phyloP scores from a whole-genome alignment of 2,329 filamentous ascomycete species.

The Neophaeococcomyces aloes region DNA sequence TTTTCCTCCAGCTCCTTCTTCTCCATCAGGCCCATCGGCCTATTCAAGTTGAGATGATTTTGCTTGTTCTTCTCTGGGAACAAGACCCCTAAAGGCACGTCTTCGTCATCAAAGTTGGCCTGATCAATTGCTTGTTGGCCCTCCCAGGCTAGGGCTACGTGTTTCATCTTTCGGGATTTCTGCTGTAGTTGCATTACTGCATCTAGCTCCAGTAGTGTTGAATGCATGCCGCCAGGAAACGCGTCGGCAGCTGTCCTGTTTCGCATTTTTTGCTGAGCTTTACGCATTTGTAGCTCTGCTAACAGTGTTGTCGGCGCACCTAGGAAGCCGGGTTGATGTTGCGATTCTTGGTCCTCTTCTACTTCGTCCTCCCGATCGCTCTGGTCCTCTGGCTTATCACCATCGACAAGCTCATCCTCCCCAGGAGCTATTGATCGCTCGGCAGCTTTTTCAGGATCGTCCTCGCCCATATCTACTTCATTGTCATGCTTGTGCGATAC shows the following conservation, averaged over 20 bases:
- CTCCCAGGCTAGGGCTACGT: conserved; percentile 86
- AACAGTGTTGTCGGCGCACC: conserved; percentile 80
- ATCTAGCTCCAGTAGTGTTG: conserved; percentile 81
- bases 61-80: conserved; percentile 42
- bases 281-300: conserved; percentile 82
- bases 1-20: conserved; percentile 80
- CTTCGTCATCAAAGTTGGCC: conserved; percentile 58
- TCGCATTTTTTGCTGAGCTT: conserved; percentile 73
- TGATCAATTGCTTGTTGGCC: conserved; percentile 44
- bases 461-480: conserved; percentile 14
- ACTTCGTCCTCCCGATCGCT: conserved; percentile 32
- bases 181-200: conserved; percentile 78
- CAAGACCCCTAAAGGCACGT: conserved; percentile 77
- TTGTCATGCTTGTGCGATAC: conserved; percentile 9
- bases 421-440: conserved; percentile 18
- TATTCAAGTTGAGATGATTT: conserved; percentile 23
- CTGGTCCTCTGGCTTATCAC: conserved; percentile 1
- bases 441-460: conserved; percentile 16
- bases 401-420: conserved; percentile 17
- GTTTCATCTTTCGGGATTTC: conserved; percentile 60
- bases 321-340: conserved; percentile 37
- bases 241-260: conserved; percentile 56
- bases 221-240: conserved; percentile 70
- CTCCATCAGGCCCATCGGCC: conserved; percentile 44
- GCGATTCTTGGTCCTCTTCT: conserved; percentile 35